Percentiles rank a stretch among this genome's conserved stretches.
Conservation (phyloP, 2,329 filamentous ascomycete genomes). For the Passalora sequoiae region DNA sequence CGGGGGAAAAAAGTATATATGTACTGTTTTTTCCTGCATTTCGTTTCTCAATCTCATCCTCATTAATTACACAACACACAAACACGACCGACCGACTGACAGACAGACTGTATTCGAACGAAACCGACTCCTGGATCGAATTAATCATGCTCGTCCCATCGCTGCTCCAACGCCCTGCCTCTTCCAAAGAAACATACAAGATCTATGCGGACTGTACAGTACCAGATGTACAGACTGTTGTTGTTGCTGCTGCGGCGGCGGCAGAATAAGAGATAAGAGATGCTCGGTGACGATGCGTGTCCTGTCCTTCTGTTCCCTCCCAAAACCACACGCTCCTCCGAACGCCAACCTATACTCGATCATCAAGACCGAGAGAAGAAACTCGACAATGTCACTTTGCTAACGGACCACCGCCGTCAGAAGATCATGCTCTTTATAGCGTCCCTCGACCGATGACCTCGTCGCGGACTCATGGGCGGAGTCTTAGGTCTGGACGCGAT, state of each 20-base stretch:
- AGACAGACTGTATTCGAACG: no score
- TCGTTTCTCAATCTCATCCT: no score
- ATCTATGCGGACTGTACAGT: constrained; percentile 3
- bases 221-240: constrained; percentile 1
- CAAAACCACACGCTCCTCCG: background rate
- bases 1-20: no score
- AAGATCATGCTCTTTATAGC: constrained; percentile 39
- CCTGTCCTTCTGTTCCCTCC: no score
- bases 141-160: no score
- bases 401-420: constrained; percentile 14
- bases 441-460: constrained; percentile 29
- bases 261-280: no score
- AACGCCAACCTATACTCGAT: background rate
- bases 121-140: no score
- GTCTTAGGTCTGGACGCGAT: constrained; percentile 25
- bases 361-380: background rate
- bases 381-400: background rate
- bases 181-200: background rate
- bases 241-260: no score
- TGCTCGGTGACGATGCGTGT: constrained; percentile 3
- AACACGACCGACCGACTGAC: no score
- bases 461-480: constrained; percentile 31
- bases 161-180: no score
- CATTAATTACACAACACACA: no score
- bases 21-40: no score